phyloP scores from a whole-genome alignment of 1,284 basidiomycete genomes.

The Trichosporon coremiiforme region DNA sequence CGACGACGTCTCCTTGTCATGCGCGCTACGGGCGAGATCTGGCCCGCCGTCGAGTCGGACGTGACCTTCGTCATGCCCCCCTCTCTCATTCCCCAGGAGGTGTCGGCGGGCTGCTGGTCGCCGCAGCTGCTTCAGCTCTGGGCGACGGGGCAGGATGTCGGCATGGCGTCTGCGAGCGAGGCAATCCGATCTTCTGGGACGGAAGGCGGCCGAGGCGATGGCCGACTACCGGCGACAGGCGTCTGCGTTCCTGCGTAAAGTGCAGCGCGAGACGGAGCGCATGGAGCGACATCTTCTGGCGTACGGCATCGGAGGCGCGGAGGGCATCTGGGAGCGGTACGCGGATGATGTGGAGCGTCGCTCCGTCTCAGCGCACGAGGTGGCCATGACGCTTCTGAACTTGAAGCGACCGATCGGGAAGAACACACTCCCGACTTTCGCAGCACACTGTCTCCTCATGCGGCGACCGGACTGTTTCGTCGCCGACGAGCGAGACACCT shows the following conservation, averaged over 20 bases:
- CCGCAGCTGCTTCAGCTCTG: conserved; percentile 37
- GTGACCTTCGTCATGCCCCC: conserved; percentile 54
- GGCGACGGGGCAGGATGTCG: conserved; percentile 32
- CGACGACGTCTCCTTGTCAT: conserved; percentile 45
- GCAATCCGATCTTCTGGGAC: conserved; percentile 20
- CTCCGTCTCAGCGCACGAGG: conserved; percentile 40
- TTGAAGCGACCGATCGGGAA: conserved; percentile 27
- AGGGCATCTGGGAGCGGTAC: conserved; percentile 43
- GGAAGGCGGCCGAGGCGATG: conserved; percentile 33
- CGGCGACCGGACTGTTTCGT: conserved; percentile 66
- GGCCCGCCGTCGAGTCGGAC: conserved; percentile 48
- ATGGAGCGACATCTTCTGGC: conserved; percentile 38
- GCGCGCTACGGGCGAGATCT: conserved; percentile 45
- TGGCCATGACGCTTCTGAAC: conserved; percentile 39
- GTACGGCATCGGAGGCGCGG: conserved; percentile 39
- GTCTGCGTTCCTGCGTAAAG: conserved; percentile 42
- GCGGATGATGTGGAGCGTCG: conserved; percentile 29
- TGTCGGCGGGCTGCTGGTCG: conserved; percentile 39
- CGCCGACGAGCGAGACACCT: conserved; percentile 64
- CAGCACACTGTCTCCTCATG: conserved; percentile 76
- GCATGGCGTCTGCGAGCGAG: conserved; percentile 10
- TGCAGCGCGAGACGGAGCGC: conserved; percentile 48
- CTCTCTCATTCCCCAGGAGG: conserved; percentile 35
- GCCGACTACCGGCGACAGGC: conserved; percentile 43
- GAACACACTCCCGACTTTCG: conserved; percentile 59